Evolutionary conservation across 164 flowering plant species (phyloP), one percentile per base, ranked within the genome.

Genomic region (Kalanchoe fedtschenkoi): DNA sequence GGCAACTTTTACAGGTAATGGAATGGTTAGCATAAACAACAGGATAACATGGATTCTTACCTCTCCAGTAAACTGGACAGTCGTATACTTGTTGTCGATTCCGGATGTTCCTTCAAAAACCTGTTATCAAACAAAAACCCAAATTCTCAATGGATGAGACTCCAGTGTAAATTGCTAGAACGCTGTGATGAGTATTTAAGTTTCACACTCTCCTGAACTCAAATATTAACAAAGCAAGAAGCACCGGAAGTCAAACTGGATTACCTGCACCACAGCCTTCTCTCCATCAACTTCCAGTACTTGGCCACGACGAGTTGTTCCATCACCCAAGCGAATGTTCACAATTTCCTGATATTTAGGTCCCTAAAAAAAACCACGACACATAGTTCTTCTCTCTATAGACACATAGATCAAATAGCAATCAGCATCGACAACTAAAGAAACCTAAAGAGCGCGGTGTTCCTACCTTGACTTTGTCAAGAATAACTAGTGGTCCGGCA

Each of bases 21-120:
- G 16, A 8, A 22, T 22, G 15, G 8, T n/a, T n/a, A n/a, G n/a
- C n/a, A n/a, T n/a, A n/a, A 47, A 58, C 14, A 17, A 29, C 6
- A 61, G 30, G 16, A 11, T 37, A 17, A 6, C 55, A 32, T 17
- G 26, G 26, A 44, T 34, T 30, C 61, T 26, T 78, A 93, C 96
- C 89, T 93, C 99, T 59, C 99, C 99, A 1, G 96, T 93, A 74
- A 93, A 93, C 71, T 93, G 99, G 68, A 90, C 97, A 29, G 97
- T 93, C n/a, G 99, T 93, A 68, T 69, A 86, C 71, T 90, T 90
- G 80, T 88, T 93, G 80, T 93, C 99, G 62, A 93, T 93, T 68
- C 99, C 99, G 62, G 99, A 88, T 26, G 99, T 93, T 61, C 99
- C 99, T 84, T 90, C 99, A 76, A 93, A 93, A 60, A 90, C 97